phyloP scores from a whole-genome alignment of 306 rosid genomes.

The Sicyos edulis region DNA sequence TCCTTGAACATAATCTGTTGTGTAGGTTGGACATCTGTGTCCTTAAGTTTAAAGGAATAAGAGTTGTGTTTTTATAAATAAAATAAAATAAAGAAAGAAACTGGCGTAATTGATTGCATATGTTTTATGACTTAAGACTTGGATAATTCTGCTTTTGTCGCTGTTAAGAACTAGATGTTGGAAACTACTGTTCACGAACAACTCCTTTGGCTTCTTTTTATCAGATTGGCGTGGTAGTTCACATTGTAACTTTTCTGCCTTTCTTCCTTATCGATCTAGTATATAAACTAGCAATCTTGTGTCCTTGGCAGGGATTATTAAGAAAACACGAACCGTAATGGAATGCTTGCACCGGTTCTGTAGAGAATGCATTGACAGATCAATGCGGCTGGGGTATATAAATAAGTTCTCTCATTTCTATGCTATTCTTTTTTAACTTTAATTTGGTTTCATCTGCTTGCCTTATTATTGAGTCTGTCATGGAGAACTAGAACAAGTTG shows the following conservation, averaged over 20 bases:
- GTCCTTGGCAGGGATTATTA: constrained; percentile 59
- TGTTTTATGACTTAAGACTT: background rate
- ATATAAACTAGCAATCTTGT: constrained; percentile 9
- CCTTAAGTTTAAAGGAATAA: background rate
- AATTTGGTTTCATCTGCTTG: background rate
- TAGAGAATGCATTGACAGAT: constrained; percentile 97
- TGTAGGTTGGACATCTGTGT: no score
- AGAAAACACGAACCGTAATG: constrained; percentile 94
- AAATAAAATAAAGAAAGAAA: background rate
- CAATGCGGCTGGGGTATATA: constrained; percentile 85
- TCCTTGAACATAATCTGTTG: background rate
- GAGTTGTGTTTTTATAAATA: background rate
- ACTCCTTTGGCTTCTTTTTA: background rate
- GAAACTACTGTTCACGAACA: background rate
- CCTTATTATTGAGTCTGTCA: constrained; percentile 10
- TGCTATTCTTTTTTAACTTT: constrained; percentile 18
- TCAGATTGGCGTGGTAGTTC: background rate
- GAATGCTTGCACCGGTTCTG: constrained; percentile 98
- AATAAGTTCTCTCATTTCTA: constrained; percentile 20
- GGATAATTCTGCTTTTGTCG: constrained; percentile 9
- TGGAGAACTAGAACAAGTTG: constrained; percentile 9
- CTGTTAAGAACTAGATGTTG: background rate
- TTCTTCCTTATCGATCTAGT: constrained; percentile 5
- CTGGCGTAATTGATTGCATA: no score
- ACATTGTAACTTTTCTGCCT: background rate